Conservation (phyloP, 805 yeast genomes). For the Ogataea parapolymorpha region DNA sequence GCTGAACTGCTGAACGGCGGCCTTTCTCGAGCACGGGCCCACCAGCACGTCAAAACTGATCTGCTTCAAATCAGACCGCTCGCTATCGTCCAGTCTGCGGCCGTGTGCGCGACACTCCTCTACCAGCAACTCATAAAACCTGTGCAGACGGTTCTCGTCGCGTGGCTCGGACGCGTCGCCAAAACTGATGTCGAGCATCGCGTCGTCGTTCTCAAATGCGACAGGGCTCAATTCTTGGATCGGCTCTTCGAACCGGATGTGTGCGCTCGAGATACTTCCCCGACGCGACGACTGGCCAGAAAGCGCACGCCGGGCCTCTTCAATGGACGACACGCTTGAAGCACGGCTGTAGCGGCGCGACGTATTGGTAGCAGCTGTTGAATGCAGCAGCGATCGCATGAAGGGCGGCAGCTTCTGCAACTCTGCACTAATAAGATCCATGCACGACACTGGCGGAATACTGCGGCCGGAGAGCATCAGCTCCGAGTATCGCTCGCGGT, state of each 20-base stretch:
- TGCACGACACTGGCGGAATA: neutral
- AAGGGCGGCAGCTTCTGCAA: conserved; percentile 9
- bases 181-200: conserved; percentile 20
- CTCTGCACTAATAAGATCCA: conserved; percentile 1
- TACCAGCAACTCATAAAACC: conserved; percentile 8
- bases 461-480: conserved; percentile 7
- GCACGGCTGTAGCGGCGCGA: conserved; percentile 17
- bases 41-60: conserved; percentile 14
- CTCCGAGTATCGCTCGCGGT: conserved; percentile 15
- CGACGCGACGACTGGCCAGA: conserved; percentile 14
- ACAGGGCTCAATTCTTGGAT: conserved; percentile 3
- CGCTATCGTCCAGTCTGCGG: conserved; percentile 1
- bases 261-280: conserved; percentile 13
- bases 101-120: conserved; percentile 6
- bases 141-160: neutral
- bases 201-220: conserved; percentile 20
- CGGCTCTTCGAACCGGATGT: conserved; percentile 9
- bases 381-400: conserved; percentile 9
- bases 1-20: conserved; percentile 22
- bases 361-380: neutral
- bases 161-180: conserved; percentile 9
- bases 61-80: conserved; percentile 10
- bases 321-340: conserved; percentile 28
- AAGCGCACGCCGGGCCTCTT: conserved; percentile 25
- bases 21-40: conserved; percentile 8